Base-by-base conservation (phyloP, 2,329 filamentous ascomycete species). In the Mycosphaerella arachidis region DNA sequence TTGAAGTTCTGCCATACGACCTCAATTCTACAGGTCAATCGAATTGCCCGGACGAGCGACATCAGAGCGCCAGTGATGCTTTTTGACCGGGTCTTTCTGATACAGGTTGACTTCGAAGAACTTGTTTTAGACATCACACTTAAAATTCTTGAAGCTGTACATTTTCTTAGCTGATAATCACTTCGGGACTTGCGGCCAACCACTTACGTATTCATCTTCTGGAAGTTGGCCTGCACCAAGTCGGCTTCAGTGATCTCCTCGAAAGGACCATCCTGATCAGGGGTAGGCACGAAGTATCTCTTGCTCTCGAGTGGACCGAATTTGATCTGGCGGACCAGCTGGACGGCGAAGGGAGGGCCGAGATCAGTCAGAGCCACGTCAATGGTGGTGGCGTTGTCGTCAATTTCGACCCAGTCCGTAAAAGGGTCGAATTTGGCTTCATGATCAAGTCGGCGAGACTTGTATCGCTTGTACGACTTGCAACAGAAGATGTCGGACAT, bases 91-190 rank as follows among this genome's bases (percentile, higher is more conserved):
- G 27, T 57, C 55, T 18, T 31, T 50, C 46, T 51, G 16, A 29
- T 57, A 57, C 43, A 57, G 10, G 37, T 57, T 57, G 27, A 51
- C 30, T 24, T 57, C 55, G 55, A 57, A 51, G 43, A 57, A 57
- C 46, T 57, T 57, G 55, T 57, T 51, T 9, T 57, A 30, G 3
- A n/a, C n/a, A 20, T 24, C 33, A n/a, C 54, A 56, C 27, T 56
- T 56, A 7, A 13, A 50, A 8, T 56, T 56, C 35, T 57, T 57
- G 55, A 50, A 57, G 45, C 45, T 57, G 33, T 24, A 3, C 24
- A 24, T 24, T 24, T 24, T 24, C 24, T 24, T 24, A 24, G 24
- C 24, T 24, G 24, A 24, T 24, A 24, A 24, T 24, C 24, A 24
- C 24, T 24, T 24, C 24, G 24, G 24, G 24, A 24, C 24, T 24